Conservation (phyloP, 2,329 filamentous ascomycete species). For the Plectosphaerella cucumerina region DNA sequence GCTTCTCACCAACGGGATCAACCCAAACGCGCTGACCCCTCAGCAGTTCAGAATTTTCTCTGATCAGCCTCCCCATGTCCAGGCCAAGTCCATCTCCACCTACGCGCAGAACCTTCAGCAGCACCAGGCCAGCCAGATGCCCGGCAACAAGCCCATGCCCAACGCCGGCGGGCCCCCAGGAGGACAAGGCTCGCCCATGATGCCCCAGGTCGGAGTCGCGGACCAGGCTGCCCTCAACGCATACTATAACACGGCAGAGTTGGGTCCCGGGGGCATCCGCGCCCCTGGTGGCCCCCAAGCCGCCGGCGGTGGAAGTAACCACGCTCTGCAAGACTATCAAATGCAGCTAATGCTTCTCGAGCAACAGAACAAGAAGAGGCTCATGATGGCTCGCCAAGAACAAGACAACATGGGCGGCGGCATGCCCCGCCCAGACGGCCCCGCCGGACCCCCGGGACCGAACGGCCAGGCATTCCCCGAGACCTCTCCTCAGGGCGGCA, state of each 20-base stretch:
- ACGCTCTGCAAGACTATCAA: conserved; percentile 81
- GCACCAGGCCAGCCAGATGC: conserved; percentile 77
- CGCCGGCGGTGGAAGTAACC: conserved; percentile 59
- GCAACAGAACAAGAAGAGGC: conserved; percentile 81
- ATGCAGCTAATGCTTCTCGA: conserved; percentile 86
- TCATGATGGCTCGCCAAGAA: conserved; percentile 78
- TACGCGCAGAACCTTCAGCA: conserved; percentile 83
- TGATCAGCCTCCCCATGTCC: conserved; percentile 53
- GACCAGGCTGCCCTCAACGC: conserved; percentile 55
- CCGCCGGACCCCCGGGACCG: conserved; percentile 47
- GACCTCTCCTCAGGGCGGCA: conserved; percentile 65
- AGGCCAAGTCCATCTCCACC: conserved; percentile 81
- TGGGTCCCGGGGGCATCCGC: conserved; percentile 57
- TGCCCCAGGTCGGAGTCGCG: conserved; percentile 66
- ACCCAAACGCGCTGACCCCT: conserved; percentile 66
- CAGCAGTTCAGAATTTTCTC: conserved; percentile 68
- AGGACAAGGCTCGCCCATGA: conserved; percentile 79
- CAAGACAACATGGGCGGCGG: conserved; percentile 57
- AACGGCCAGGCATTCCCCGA: conserved; percentile 63
- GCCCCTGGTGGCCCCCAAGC: conserved; percentile 28
- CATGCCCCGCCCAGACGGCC: conserved; percentile 46
- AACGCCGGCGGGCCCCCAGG: conserved; percentile 67
- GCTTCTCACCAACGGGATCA: conserved; percentile 67
- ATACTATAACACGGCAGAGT: conserved; percentile 62
- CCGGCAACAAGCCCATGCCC: conserved; percentile 68